Conservation (phyloP, 169 alveolate species). For the Plasmodium coatneyi region DNA sequence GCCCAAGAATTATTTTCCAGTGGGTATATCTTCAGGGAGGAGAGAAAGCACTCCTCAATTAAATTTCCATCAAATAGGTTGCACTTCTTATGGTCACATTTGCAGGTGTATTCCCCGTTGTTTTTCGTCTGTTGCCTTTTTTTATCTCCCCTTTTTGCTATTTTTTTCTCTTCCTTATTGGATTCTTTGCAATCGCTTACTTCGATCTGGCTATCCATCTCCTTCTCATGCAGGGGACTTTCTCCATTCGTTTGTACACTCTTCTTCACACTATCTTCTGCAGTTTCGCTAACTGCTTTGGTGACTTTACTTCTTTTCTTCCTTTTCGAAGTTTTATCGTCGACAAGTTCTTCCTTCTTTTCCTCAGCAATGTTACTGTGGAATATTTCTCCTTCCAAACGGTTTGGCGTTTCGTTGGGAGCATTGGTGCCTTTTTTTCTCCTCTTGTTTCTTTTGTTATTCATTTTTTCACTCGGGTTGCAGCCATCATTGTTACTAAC, state of each 20-base stretch:
- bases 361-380: not conserved
- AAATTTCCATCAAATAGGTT: slow-evolving; percentile 20
- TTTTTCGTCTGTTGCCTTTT: slow-evolving; percentile 14
- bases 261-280: slow-evolving; percentile 8
- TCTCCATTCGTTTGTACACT: not conserved
- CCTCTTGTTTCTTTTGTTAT: not conserved
- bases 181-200: not conserved
- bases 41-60: slow-evolving; percentile 72
- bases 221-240: not conserved
- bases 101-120: not conserved
- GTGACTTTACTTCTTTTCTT: slow-evolving; percentile 9
- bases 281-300: not conserved
- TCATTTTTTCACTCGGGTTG: not conserved
- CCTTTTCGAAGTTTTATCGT: slow-evolving; percentile 4
- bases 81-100: slow-evolving; percentile 18
- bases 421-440: not conserved
- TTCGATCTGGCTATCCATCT: not conserved
- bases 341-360: not conserved
- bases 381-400: not conserved
- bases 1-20: slow-evolving; percentile 59
- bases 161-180: slow-evolving; percentile 19
- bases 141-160: not conserved
- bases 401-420: not conserved
- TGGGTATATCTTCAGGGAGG: slow-evolving; percentile 53
- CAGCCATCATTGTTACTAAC: not conserved